These are phyloP conservation scores for Candida peoriensis DNA, from an alignment of 805 yeast species.

Conservation along the genomic window DNA sequence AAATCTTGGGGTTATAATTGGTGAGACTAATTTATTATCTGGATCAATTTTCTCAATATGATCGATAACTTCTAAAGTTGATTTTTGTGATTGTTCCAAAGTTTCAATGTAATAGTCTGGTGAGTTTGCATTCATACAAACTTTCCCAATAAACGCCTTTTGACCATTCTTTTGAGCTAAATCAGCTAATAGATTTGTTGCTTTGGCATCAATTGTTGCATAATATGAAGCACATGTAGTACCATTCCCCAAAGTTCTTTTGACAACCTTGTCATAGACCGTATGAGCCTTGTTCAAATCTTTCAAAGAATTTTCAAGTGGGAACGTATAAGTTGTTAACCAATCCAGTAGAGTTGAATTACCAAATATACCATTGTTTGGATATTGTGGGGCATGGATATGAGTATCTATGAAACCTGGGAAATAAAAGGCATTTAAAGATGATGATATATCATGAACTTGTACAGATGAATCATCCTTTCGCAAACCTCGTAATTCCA, in stretches of 20 bases:
- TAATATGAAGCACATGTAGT: slow-evolving; percentile 92
- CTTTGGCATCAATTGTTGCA: slow-evolving; percentile 77
- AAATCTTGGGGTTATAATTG: slow-evolving; percentile 88
- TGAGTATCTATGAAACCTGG: slow-evolving; percentile 85
- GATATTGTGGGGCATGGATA: slow-evolving; percentile 81
- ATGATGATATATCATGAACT: slow-evolving; percentile 26
- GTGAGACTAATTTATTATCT: slow-evolving; percentile 46
- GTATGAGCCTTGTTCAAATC: slow-evolving; percentile 48
- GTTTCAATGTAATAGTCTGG: slow-evolving; percentile 68
- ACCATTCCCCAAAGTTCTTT: slow-evolving; percentile 68
- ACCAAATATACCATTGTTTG: slow-evolving; percentile 80
- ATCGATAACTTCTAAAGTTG: slow-evolving; percentile 52
- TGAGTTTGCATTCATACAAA: slow-evolving; percentile 85
- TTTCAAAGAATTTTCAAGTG: slow-evolving; percentile 67
- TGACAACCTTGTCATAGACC: slow-evolving; percentile 65
- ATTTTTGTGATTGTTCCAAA: slow-evolving; percentile 44
- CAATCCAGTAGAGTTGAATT: slow-evolving; percentile 83
- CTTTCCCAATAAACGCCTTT: slow-evolving; percentile 87
- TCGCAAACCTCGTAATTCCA: no score
- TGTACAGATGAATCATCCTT: no score
- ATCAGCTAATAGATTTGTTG: slow-evolving; percentile 75
- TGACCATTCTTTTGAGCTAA: slow-evolving; percentile 66
- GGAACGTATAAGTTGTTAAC: slow-evolving; percentile 85
- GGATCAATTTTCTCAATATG: slow-evolving; percentile 55
- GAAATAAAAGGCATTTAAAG: slow-evolving; percentile 54